Percentiles rank a stretch among this genome's conserved stretches.
Conservation (phyloP, 1,284 basidiomycete species). For the Ganoderma boninense region DNA sequence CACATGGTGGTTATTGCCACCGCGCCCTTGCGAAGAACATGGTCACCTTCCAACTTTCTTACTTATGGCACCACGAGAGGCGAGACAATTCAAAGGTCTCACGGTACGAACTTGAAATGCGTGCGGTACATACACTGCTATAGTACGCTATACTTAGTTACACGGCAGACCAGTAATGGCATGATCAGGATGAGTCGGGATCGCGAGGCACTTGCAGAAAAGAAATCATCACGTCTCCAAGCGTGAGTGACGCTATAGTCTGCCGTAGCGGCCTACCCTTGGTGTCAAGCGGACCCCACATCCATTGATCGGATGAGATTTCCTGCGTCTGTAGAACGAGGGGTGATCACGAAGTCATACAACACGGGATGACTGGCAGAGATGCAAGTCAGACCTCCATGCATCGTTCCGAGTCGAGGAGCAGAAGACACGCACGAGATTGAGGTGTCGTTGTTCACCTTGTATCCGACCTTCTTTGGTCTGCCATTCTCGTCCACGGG, state of each 20-base stretch:
- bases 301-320: background rate
- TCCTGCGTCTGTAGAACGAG: background rate
- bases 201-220: too few species aligned
- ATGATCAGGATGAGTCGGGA: too few species aligned
- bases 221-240: too few species aligned
- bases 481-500: constrained; percentile 14
- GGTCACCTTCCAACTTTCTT: too few species aligned
- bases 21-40: background rate
- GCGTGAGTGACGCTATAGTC: background rate
- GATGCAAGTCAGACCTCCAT: background rate
- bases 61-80: too few species aligned
- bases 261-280: too few species aligned
- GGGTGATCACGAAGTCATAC: background rate
- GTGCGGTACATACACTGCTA: too few species aligned
- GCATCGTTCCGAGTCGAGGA: background rate
- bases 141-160: too few species aligned
- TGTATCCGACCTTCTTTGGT: constrained; percentile 7
- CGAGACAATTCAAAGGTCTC: too few species aligned
- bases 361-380: background rate
- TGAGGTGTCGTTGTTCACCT: background rate
- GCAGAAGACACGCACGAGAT: constrained; percentile 10
- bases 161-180: too few species aligned
- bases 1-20: background rate
- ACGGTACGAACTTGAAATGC: too few species aligned
- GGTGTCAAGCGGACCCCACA: background rate